phyloP scores from a whole-genome alignment of 768 basidiomycete genomes.

The Glaciozyma antarctica region DNA sequence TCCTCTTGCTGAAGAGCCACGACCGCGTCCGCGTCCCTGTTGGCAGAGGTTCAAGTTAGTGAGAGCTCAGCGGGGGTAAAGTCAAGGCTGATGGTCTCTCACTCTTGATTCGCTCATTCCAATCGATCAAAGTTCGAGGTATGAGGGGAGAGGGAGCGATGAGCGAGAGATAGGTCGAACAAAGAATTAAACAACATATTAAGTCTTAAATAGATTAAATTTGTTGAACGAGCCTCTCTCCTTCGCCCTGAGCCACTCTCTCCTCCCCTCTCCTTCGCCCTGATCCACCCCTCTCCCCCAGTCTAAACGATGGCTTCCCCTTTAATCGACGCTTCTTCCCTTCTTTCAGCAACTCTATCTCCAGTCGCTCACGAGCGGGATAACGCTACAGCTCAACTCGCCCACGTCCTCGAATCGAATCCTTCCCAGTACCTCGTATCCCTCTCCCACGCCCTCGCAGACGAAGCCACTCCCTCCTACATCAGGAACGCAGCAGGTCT shows the following conservation, averaged over 20 bases:
- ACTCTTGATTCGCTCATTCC: not conserved
- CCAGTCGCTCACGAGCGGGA: slow-evolving; percentile 42
- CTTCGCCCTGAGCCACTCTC: not conserved
- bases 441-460: slow-evolving; percentile 72
- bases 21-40: slow-evolving; percentile 40
- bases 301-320: not conserved
- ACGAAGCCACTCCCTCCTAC: slow-evolving; percentile 57
- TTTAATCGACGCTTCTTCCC: slow-evolving; percentile 76
- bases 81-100: not conserved
- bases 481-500: slow-evolving; percentile 92
- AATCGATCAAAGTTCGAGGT: too few species aligned
- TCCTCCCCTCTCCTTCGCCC: not conserved
- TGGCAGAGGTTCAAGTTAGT: not conserved
- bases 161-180: too few species aligned
- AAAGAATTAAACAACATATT: too few species aligned
- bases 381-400: slow-evolving; percentile 16
- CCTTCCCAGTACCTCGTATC: slow-evolving; percentile 69
- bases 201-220: not conserved
- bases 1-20: slow-evolving; percentile 43
- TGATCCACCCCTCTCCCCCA: not conserved
- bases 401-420: slow-evolving; percentile 23
- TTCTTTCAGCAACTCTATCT: slow-evolving; percentile 86
- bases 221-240: not conserved
- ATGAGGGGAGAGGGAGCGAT: too few species aligned
- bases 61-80: too few species aligned